Conservation (phyloP, 345 rosid species). For the Balakata baccata region DNA sequence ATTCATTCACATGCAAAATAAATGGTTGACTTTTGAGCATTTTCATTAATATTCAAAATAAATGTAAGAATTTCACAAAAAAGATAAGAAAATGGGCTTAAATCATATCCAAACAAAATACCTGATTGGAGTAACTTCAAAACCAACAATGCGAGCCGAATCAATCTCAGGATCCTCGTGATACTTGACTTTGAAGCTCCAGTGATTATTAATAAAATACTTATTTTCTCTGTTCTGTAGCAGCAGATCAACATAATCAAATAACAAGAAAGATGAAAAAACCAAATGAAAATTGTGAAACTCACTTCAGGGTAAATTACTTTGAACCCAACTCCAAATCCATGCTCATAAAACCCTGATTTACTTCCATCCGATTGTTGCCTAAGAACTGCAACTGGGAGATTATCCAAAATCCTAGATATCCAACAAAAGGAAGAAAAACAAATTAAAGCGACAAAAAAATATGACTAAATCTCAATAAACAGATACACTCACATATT, state of each 20-base stretch:
- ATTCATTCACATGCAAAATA: no score
- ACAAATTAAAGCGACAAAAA: neutral
- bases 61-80: no score
- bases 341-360: constrained; percentile 78
- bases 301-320: constrained; percentile 80
- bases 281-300: neutral
- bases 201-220: constrained; percentile 84
- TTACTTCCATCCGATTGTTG: constrained; percentile 81
- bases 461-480: neutral
- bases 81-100: neutral
- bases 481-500: constrained; percentile 62
- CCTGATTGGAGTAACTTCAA: constrained; percentile 93
- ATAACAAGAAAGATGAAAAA: neutral
- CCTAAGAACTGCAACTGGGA: constrained; percentile 92
- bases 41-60: no score
- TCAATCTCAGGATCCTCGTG: constrained; percentile 75
- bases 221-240: constrained; percentile 85
- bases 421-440: constrained; percentile 13
- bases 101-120: constrained; percentile 16
- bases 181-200: constrained; percentile 88
- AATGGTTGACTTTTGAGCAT: no score
- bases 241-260: constrained; percentile 20
- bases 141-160: constrained; percentile 90
- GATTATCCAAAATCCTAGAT: constrained; percentile 94
- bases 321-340: constrained; percentile 91